Evolutionary conservation across 345 rosid genomes (phyloP).

Genomic region (Eucalyptus viminalis): DNA sequence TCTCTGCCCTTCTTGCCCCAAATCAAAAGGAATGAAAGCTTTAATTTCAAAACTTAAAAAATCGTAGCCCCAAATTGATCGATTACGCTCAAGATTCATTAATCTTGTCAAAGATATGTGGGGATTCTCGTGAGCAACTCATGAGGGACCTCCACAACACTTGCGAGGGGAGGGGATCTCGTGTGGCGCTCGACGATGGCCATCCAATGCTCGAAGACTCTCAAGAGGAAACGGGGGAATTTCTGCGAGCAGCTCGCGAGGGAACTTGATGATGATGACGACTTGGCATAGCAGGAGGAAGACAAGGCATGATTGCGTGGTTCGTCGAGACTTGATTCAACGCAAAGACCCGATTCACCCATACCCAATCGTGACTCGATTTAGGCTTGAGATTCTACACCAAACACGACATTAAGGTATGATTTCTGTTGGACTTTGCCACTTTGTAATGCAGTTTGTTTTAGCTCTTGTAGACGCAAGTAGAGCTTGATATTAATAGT

Average conservation of each 20-base stretch:
- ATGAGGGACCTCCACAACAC: rapidly evolving
- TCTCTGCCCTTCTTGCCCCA: rapidly evolving
- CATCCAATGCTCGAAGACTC: rapidly evolving
- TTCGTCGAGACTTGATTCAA: background rate
- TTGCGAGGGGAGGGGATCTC: too few relatives aligned
- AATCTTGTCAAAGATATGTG: too few relatives aligned
- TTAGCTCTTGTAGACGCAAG: background rate
- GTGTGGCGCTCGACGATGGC: rapidly evolving
- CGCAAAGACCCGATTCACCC: background rate
- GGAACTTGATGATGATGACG: too few relatives aligned
- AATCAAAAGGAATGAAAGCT: rapidly evolving
- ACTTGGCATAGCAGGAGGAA: too few relatives aligned
- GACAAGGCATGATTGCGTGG: too few relatives aligned
- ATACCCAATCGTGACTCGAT: background rate
- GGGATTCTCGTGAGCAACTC: too few relatives aligned
- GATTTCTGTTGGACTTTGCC: background rate
- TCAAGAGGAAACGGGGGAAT: rapidly evolving
- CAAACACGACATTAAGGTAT: background rate
- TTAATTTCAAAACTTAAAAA: too few relatives aligned
- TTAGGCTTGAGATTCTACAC: rapidly evolving
- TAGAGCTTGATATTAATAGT: background rate
- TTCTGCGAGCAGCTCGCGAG: rapidly evolving
- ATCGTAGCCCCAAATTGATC: rapidly evolving
- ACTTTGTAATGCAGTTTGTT: background rate
- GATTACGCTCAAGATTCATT: rapidly evolving